Evolutionary conservation across 192 early-diverging fungal genomes (phyloP), one percentile per base, ranked within the genome.

Genomic region (Podochytrium sp.): DNA sequence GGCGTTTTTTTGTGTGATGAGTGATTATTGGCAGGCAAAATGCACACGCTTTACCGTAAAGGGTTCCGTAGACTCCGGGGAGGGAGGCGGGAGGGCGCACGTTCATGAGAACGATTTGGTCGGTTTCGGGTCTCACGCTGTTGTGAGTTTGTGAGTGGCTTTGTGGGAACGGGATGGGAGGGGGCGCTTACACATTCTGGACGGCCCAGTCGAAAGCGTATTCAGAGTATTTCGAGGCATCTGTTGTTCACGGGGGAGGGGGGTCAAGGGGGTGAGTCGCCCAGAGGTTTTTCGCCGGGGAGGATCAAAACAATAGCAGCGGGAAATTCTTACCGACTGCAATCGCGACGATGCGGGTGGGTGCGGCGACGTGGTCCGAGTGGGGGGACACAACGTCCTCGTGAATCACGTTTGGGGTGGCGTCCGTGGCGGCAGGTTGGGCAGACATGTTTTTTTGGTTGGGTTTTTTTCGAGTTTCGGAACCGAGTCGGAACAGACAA

Each of bases 121-220:
- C 80, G 16, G 76, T 75, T 29, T 80, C 76, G 43, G 78, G 27
- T 2, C 56, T 37, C 14, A 80, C 51, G n/a, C n/a, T n/a, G n/a
- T n/a, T n/a, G n/a, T n/a, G n/a, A n/a, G n/a, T n/a, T n/a, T n/a
- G n/a, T n/a, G n/a, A n/a, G n/a, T n/a, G n/a, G n/a, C n/a, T n/a
- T n/a, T n/a, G n/a, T n/a, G n/a, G n/a, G n/a, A n/a, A n/a, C n/a
- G n/a, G n/a, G n/a, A n/a, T n/a, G n/a, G n/a, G n/a, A n/a, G n/a
- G n/a, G n/a, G n/a, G n/a, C n/a, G n/a, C n/a, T n/a, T n/a, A n/a
- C 7, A 82, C 30, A 62, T 82, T 75, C 4, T 80, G 40, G 65
- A 82, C 41, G 47, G 78, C 80, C 78, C 78, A 82, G 49, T 71
- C 35, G 35, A 82, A 74, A n/a, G 78, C 79, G 41, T 75, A 43